Percentiles rank a stretch among this genome's conserved stretches.
phyloP scores from a whole-genome alignment of 176 grass and related monocot species.

The Bonia amplexicaulis region DNA sequence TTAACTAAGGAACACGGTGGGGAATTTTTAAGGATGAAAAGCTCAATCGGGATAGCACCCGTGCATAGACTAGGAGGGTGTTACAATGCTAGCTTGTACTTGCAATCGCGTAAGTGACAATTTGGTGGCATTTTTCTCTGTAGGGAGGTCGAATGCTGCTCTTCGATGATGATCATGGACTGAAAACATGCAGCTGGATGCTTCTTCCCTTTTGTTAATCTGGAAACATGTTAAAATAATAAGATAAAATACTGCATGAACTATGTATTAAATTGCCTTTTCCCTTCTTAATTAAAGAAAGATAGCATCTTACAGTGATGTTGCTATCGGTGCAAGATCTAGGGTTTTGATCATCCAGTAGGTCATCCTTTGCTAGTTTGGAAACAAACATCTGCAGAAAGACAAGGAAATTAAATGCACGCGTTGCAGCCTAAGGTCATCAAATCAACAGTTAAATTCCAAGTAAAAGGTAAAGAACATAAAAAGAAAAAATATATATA shows the following conservation, averaged over 20 bases:
- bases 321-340: neutral
- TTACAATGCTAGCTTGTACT: neutral
- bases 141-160: neutral
- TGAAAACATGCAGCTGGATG: neutral
- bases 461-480: neutral
- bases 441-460: neutral
- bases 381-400: constrained; percentile 7
- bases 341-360: neutral
- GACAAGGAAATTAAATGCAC: neutral
- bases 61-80: neutral
- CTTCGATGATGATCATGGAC: neutral
- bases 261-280: neutral
- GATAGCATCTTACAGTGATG: neutral
- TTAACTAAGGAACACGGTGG: neutral
- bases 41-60: constrained; percentile 43
- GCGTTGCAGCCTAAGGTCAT: neutral
- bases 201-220: neutral
- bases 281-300: neutral
- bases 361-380: neutral
- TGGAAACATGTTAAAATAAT: neutral
- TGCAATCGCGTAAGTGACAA: neutral
- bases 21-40: neutral
- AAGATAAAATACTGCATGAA: neutral
- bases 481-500: neutral
- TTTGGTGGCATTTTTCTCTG: neutral